A percentile compares a stretch with the other conserved stretches of the same genome.
Evolutionary conservation across 1,284 basidiomycete genomes (phyloP).

Genomic region (Athelia psychrophila): DNA sequence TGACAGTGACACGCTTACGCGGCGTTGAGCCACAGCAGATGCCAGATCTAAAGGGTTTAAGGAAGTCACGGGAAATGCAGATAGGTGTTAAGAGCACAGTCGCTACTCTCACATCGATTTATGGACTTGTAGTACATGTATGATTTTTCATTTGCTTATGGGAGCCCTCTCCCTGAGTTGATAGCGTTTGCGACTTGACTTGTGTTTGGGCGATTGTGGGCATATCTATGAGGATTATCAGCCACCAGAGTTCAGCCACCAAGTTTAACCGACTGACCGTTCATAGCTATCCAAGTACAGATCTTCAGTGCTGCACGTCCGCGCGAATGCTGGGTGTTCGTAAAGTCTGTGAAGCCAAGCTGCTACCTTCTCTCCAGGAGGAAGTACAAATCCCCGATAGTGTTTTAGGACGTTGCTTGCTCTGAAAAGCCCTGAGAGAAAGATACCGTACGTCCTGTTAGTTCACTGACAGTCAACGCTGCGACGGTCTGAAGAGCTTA

Average conservation of each 20-base stretch:
- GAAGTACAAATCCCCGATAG: slow-evolving; percentile 65
- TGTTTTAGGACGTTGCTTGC: slow-evolving; percentile 64
- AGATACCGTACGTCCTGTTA: too few relatives aligned
- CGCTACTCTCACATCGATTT: too few relatives aligned
- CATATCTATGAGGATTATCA: slow-evolving; percentile 46
- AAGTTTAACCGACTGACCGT: slow-evolving; percentile 36
- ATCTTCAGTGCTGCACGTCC: slow-evolving; percentile 68
- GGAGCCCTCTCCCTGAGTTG: slow-evolving; percentile 57
- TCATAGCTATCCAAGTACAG: slow-evolving; percentile 80
- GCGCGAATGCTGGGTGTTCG: slow-evolving; percentile 60
- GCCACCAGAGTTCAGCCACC: neutral
- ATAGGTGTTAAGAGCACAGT: too few relatives aligned
- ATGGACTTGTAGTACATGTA: too few relatives aligned
- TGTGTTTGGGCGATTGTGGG: slow-evolving; percentile 69
- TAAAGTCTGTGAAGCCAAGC: slow-evolving; percentile 57
- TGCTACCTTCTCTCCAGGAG: slow-evolving; percentile 43
- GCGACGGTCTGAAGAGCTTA: slow-evolving; percentile 30
- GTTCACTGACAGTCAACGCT: neutral
- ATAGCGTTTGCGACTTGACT: slow-evolving; percentile 73
- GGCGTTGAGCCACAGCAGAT: too few relatives aligned
- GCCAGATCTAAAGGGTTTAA: too few relatives aligned
- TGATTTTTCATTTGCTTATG: slow-evolving; percentile 37
- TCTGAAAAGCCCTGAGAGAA: slow-evolving; percentile 57
- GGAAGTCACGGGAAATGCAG: too few relatives aligned
- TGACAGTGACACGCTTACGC: too few relatives aligned